Conservation (phyloP, 208 protist species). For the Acanthamoeba polyphaga region DNA sequence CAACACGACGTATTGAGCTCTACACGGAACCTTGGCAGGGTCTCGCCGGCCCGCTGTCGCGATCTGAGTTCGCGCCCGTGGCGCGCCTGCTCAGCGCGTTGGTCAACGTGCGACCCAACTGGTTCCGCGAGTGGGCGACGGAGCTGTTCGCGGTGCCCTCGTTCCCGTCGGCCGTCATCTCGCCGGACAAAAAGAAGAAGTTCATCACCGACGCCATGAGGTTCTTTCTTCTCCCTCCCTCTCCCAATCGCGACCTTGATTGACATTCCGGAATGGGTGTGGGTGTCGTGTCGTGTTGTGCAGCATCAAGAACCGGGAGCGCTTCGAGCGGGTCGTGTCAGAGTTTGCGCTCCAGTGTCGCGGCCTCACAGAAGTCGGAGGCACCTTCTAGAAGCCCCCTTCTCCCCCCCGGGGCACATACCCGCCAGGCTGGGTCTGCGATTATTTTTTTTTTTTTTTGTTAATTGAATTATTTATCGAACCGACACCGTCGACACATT, state of each 20-base stretch:
- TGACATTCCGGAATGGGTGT: background rate
- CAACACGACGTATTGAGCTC: background rate
- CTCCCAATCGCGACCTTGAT: background rate
- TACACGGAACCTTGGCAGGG: background rate
- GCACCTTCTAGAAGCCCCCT: slow-evolving; percentile 3
- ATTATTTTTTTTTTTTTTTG: no score
- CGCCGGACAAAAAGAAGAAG: slow-evolving; percentile 32
- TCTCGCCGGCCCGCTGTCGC: background rate
- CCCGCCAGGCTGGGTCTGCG: no score
- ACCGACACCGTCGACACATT: no score
- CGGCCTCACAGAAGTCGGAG: background rate
- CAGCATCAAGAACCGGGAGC: slow-evolving; percentile 27
- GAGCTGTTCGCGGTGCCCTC: slow-evolving; percentile 2
- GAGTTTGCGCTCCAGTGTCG: slow-evolving; percentile 52
- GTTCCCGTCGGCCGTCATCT: slow-evolving; percentile 7
- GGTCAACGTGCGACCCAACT: slow-evolving; percentile 3
- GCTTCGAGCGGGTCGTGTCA: slow-evolving; percentile 12
- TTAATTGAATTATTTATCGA: no score
- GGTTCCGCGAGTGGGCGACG: background rate
- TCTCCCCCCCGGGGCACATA: no score
- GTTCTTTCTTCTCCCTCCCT: background rate
- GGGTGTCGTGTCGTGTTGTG: background rate
- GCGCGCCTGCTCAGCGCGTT: slow-evolving; percentile 13
- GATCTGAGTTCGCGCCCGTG: background rate
- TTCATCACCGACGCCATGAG: slow-evolving; percentile 17